phyloP scores from a whole-genome alignment of 2,329 filamentous ascomycete genomes.

The Cercospora sp. region DNA sequence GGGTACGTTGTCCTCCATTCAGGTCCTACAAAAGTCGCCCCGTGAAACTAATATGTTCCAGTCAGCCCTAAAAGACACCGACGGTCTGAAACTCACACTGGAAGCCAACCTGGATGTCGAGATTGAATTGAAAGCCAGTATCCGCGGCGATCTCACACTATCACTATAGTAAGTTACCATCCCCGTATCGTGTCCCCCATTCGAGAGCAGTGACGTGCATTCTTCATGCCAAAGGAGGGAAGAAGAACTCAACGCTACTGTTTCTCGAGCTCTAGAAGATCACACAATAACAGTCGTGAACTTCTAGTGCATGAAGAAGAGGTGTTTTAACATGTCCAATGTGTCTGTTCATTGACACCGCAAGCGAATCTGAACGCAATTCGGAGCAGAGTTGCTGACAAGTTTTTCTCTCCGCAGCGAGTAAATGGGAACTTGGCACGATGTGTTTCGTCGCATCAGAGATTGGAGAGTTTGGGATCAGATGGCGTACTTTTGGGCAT shows the following conservation, averaged over 20 bases:
- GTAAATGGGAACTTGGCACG: neutral
- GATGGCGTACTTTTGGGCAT: neutral
- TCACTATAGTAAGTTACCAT: conserved; percentile 66
- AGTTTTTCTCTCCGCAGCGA: neutral
- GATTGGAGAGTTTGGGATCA: neutral
- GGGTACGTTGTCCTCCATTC: conserved; percentile 16
- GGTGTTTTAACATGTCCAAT: neutral
- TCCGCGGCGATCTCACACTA: conserved; percentile 79
- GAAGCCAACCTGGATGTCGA: conserved; percentile 81
- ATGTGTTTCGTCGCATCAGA: neutral
- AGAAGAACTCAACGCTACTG: neutral
- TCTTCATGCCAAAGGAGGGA: neutral
- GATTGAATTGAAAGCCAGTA: conserved; percentile 80
- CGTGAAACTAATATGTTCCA: conserved; percentile 10
- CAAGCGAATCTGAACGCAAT: neutral
- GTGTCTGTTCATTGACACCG: neutral
- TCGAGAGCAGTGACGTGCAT: neutral
- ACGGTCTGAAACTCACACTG: conserved; percentile 69
- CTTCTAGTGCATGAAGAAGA: conserved; percentile 15
- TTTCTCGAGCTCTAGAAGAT: conserved; percentile 10
- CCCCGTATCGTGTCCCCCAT: neutral
- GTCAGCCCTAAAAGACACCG: conserved; percentile 52
- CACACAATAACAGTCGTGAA: conserved; percentile 19
- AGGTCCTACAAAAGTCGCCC: neutral
- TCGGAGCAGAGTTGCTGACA: conserved; percentile 3